Base-by-base conservation (phyloP, 495 filamentous ascomycete species). In the Aspergillus coremiiformis region DNA sequence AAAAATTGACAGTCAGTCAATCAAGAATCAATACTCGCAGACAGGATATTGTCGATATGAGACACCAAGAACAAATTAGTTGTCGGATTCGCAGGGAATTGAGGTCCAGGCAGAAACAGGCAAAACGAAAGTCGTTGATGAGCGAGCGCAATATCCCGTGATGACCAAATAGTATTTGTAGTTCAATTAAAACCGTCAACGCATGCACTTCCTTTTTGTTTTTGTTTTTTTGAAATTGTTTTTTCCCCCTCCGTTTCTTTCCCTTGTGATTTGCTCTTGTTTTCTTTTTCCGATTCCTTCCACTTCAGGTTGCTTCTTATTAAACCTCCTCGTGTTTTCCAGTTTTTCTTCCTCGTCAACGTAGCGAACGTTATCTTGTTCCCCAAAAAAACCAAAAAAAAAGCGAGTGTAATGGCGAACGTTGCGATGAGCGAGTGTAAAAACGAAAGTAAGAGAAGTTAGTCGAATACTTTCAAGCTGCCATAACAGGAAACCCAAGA, bases 351-450 rank as follows among this genome's bases (percentile, higher is more conserved):
- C 15, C 23, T 55, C 22, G 44, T 56, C 61, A 60, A 58, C 61
- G 67, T 74, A 74, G 71, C 71, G 71, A 74, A 69, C 62, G 71
- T 73, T 65, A 55, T 65, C 54, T 51, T 51, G 63, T 57, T 68
- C 65, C 49, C 53, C 62, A 69, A 57, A 64, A 59, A 67, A 60
- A 68, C 60, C n/a, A n/a, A n/a, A n/a, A n/a, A n/a, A n/a, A 61
- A 67, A 74, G 70, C 71, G 70, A 75, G 67, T 71, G 71, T 75
- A 61, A 65, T 59, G 68, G 68, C 66, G 66, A 71, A 66, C 60
- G 68, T n/a, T 67, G 59, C 54, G 55, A 57, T 56, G 65, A 69
- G 70, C 71, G 69, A 72, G 68, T 66, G 69, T 68, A 63, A 45
- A 56, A 55, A 59, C 49, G 49, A 54, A 54, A 53, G 33, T 45